Evolutionary conservation across 2,329 filamentous ascomycete genomes (phyloP), one percentile per base, ranked within the genome.

Genomic region (Monilinia fructicola): DNA sequence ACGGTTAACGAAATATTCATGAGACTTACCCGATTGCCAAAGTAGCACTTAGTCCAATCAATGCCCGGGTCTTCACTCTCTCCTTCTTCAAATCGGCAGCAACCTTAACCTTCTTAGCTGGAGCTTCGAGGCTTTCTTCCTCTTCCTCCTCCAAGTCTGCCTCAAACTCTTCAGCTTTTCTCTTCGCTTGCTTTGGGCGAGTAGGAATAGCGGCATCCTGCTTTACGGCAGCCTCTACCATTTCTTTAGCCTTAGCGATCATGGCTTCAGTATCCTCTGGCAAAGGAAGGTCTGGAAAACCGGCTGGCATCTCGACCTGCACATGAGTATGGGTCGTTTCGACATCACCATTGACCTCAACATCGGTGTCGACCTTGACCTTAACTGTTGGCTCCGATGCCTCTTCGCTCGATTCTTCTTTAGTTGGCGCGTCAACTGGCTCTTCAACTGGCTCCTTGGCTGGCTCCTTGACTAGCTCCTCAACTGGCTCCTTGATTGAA

Each of bases 11-110:
- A 46, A 48, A 23, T 44, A 11, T 11, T 1, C 6, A 56, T 59
- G 54, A 42, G 46, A 90, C 93, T 81, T 86, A 98, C 95, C 93
- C 93, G 78, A 97, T 85, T 67, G 91, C 92, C 77, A 97, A 84
- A 56, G 92, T 95, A 67, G 92, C 92, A 69, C 89, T 91, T 64
- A 98, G 86, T 67, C 95, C 94, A 70, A 96, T 84, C 69, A 97
- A 81, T 56, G 95, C 92, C 76, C 93, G 87, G 78, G 89, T 92
- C 79, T 92, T 89, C 71, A 97, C 92, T 75, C 88, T 90, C 79
- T 96, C 90, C 80, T 92, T 93, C 78, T 89, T 89, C 72, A 96
- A 78, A 78, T 95, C 90, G 2, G 69, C 58, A 76, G 95, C 90
- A 1, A 92, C 90, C 82, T 89, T 92, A 52, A 85, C 87, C 76